These are phyloP conservation scores for Lithocarpus polystachyus DNA, from an alignment of 306 rosid species.

Conservation along the genomic window DNA sequence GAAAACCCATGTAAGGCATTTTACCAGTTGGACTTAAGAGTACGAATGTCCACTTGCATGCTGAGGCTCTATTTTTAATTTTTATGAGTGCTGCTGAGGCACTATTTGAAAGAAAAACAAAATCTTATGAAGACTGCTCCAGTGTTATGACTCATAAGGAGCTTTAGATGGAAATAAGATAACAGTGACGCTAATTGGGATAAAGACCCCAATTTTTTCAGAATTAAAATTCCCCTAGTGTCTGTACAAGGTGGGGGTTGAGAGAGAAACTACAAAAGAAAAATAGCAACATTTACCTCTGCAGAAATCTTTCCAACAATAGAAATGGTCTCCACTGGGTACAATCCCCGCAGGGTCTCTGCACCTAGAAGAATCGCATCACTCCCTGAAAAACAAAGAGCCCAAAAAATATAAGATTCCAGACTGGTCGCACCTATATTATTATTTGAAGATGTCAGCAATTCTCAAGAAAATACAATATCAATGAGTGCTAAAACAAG, in stretches of 20 bases:
- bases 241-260: neutral
- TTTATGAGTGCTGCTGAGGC: too few relatives aligned
- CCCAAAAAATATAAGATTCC: constrained; percentile 4
- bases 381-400: constrained; percentile 56
- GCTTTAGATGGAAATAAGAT: neutral
- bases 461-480: neutral
- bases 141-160: neutral
- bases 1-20: neutral
- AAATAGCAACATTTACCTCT: constrained; percentile 53
- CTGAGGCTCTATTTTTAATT: too few relatives aligned
- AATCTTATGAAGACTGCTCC: neutral
- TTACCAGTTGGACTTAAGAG: neutral
- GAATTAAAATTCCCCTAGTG: neutral
- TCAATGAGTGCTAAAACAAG: neutral
- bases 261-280: neutral
- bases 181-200: neutral
- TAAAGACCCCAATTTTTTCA: neutral
- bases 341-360: constrained; percentile 94
- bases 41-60: neutral
- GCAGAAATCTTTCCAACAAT: constrained; percentile 90
- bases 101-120: neutral
- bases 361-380: constrained; percentile 99
- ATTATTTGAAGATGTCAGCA: neutral
- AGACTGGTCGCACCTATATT: neutral
- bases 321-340: constrained; percentile 92